These are phyloP conservation scores for Mucor circinelloides DNA, from an alignment of 371 early-diverging fungal genomes.

Conservation along the genomic window DNA sequence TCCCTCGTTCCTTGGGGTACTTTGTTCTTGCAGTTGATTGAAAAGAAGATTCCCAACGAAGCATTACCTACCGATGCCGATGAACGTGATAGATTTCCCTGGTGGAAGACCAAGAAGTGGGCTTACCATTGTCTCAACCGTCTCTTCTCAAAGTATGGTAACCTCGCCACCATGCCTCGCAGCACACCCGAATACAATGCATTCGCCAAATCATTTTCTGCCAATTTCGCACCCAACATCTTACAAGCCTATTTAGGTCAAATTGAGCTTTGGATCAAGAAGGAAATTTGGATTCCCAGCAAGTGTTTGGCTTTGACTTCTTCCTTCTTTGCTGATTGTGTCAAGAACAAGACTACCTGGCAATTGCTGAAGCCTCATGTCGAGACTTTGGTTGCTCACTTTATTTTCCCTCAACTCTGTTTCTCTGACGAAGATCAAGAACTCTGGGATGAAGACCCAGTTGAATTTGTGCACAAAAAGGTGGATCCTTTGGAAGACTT, in stretches of 20 bases:
- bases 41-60: constrained; percentile 60
- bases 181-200: constrained; percentile 61
- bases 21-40: constrained; percentile 77
- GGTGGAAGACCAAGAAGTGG: constrained; percentile 96
- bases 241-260: constrained; percentile 78
- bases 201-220: constrained; percentile 79
- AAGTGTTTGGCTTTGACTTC: constrained; percentile 57
- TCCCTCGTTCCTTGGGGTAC: constrained; percentile 88
- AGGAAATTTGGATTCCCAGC: constrained; percentile 66
- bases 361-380: constrained; percentile 80
- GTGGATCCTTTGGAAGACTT: constrained; percentile 82
- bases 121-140: constrained; percentile 83
- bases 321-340: constrained; percentile 65
- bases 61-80: constrained; percentile 62
- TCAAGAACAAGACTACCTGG: constrained; percentile 90
- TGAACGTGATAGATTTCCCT: constrained; percentile 78
- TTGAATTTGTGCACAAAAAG: constrained; percentile 90
- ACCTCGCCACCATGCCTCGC: constrained; percentile 63
- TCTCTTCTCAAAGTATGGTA: constrained; percentile 81
- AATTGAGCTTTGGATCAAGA: constrained; percentile 69
- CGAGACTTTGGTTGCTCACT: constrained; percentile 74
- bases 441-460: constrained; percentile 88
- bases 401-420: constrained; percentile 89
- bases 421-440: constrained; percentile 81
- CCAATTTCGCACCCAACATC: constrained; percentile 89